Evolutionary conservation across 768 basidiomycete species (phyloP), one percentile per base, ranked within the genome.

Genomic region (Chalciporus pseudorubinellus): DNA sequence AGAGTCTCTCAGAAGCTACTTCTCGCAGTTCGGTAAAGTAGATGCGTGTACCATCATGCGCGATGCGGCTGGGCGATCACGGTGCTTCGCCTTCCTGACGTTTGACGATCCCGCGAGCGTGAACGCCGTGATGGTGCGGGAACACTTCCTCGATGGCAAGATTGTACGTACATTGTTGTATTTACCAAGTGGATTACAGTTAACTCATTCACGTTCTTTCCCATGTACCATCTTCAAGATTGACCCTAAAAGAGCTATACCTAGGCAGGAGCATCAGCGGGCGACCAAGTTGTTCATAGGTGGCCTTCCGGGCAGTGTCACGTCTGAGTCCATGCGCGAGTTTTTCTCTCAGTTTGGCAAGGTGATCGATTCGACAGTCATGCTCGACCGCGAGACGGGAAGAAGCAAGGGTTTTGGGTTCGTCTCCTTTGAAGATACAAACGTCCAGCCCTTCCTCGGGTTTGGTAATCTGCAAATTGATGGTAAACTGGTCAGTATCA

Each of bases 41-140:
- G 92, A 95, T 65, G 91, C 94, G 34, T 97, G 92, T 70, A 98
- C 93, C 12, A 98, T 99, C 74, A 98, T 99, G 94, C 89, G 95
- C 60, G 97, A 99, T 69, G 87, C 87, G 13, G 86, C 87, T 39
- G 95, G 95, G 28, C 84, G 95, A 53, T 98, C 95, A 44, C 77
- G 97, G 51, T 98, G 97, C 62, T 99, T 99, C 72, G 97, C 94
- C 16, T 99, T 98, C 74, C 72, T 98, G 66, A 98, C 97, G 1
- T 99, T 98, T 68, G 89, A 91, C 51, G 89, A 95, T 41, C 85
- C 93, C 9, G 83, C 89, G 7, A 89, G 91, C 55, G 95, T 99
- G 45, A 95, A 95, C 69, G 85, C 88, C 12, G 97, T 99, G 48
- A 92, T 99, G 91, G 87, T 90, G 34, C 81, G 91, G 60, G 92